Evolutionary conservation across 345 rosid genomes (phyloP), one percentile per base, ranked within the genome.

Genomic region (Gossypium rotundifolium): DNA sequence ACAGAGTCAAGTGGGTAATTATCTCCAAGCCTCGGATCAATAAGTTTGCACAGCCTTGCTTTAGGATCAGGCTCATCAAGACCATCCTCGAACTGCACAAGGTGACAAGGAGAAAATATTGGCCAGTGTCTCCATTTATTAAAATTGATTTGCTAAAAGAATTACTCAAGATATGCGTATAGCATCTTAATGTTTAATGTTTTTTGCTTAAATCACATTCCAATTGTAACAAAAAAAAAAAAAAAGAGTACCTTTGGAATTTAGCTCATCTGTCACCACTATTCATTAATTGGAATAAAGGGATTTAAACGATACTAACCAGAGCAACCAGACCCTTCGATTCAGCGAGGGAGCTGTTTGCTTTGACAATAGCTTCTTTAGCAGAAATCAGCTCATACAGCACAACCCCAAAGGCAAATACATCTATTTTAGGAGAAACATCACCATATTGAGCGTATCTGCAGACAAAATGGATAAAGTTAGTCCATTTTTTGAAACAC

Each of bases 381-480:
- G 94, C 99, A 61, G 99, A 93, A 33, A 95, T 89, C 71, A 95
- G 92, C 70, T 95, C 99, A 57, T 89, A 95, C 23, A 95, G 94
- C 66, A 95, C 97, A 74, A 95, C 99, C 44, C 99, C 99, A 68
- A 95, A 91, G 16, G 99, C 99, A 59, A 85, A 95, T 27, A 95
- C 98, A 82, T 94, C 98, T 17, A 89, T 87, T 80, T 95, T 95
- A 3, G 98, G 84, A 78, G 99, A 93, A 71, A 93, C 94, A 75
- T 91, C 97, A 12, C 98, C 97, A 68, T 86, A 91, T 46, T 80
- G 90, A 51, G 96, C 96, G 83, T 87, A 91, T 83, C 99, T 93
- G 88, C 74, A 86, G 5, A 78, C 52, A 60, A 72, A 29, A 64
- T 61, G 44, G 52, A 51, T 25, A 51, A 27, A 69, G 45, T 69